Conservation (phyloP, 2,329 filamentous ascomycete genomes). For the Penicillium sp. region DNA sequence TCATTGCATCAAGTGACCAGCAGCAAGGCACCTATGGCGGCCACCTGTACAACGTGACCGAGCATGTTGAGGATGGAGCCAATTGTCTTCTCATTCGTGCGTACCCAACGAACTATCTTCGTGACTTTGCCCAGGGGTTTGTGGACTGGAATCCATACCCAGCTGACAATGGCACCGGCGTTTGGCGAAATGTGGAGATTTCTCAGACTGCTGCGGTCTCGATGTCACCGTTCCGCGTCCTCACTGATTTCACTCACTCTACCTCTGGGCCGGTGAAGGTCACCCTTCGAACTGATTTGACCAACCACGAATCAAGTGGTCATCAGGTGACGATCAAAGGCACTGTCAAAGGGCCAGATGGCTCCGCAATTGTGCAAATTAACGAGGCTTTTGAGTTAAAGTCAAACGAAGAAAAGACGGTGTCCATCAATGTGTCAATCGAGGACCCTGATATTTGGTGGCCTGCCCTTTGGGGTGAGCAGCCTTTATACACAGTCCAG, state of each 20-base stretch:
- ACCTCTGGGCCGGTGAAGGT: slow-evolving; percentile 41
- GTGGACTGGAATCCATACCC: slow-evolving; percentile 64
- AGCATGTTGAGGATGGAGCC: slow-evolving; percentile 32
- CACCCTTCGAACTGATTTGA: slow-evolving; percentile 39
- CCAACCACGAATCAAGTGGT: slow-evolving; percentile 29
- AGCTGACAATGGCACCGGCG: slow-evolving; percentile 61
- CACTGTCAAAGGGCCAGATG: slow-evolving; percentile 17
- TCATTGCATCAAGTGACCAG: slow-evolving; percentile 48
- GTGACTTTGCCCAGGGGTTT: slow-evolving; percentile 60
- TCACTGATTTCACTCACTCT: slow-evolving; percentile 42
- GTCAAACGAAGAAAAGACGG: slow-evolving; percentile 39
- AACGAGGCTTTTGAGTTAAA: slow-evolving; percentile 39
- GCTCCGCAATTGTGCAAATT: slow-evolving; percentile 21
- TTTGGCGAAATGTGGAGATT: slow-evolving; percentile 60
- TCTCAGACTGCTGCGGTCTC: slow-evolving; percentile 55
- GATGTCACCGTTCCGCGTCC: slow-evolving; percentile 46
- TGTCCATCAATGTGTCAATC: slow-evolving; percentile 42
- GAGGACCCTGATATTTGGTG: slow-evolving; percentile 57
- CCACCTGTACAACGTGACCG: slow-evolving; percentile 55
- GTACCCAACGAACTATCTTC: slow-evolving; percentile 59
- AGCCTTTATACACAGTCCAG: slow-evolving; percentile 50
- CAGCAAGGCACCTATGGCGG: slow-evolving; percentile 60
- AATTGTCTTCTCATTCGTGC: slow-evolving; percentile 56
- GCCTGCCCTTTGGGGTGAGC: slow-evolving; percentile 59
- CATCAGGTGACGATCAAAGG: slow-evolving; percentile 25